Evolutionary conservation across 352 stramenopile genomes (phyloP), one percentile per base, ranked within the genome.

Genomic region (Globisporangium emineosum): DNA sequence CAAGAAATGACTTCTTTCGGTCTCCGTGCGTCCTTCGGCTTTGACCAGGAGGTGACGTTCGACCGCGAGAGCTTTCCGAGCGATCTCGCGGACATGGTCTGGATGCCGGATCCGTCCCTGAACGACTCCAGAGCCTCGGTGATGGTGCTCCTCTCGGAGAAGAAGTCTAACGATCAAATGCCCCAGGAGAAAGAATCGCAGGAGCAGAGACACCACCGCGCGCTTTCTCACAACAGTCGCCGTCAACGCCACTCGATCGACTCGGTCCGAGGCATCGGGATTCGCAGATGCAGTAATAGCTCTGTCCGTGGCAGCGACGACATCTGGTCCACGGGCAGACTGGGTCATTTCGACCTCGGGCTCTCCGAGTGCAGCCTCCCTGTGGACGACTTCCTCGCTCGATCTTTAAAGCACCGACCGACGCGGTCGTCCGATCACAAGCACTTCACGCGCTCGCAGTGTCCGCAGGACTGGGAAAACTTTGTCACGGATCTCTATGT

Each of bases 401-500:
- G 21, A 7, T 45, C 30, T 13, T 29, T 27, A 7, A 56, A 49
- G 58, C 45, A 64, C 58, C 32, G 33, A 7, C 45, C 58, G 45
- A 49, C 43, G 21, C 58, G 58, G 15, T 6, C 21, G 15, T 64
- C 45, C 2, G 27, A 49, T 2, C 58, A 64, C 43, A 64, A 40
- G 6, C 58, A 64, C 30, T 64, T 49, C 30, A n/a, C 30, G 13
- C 45, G 58, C 12, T 57, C 43, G 21, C 45, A 40, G 30, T 25
- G 45, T 25, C 45, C 57, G 0, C 57, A 53, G 15, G 57, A 64
- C 58, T 64, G 58, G 58, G 58, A 64, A 6, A 57, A 40, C 15
- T 64, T 64, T 33, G 58, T 64, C 58, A 64, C 45, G 3, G 45
- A 57, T 15, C 32, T 64, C 17, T 64, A 64, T 23, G 58, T 64